A percentile compares a stretch with the other conserved stretches of the same genome.
Conservation (phyloP, 805 yeast species). For the Starmera pachycereana region DNA sequence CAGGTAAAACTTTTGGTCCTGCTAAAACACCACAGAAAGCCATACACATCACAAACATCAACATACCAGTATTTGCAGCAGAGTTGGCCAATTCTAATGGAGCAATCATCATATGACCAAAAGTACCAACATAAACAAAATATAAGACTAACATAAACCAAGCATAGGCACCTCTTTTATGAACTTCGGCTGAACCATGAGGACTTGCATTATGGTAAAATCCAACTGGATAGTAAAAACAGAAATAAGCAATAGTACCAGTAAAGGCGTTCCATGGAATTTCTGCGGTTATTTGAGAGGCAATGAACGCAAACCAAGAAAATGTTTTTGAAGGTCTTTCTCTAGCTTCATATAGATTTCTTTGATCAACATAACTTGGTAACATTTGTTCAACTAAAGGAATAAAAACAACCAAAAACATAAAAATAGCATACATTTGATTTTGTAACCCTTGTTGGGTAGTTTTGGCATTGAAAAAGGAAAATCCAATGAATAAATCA, state of each 20-base stretch:
- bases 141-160: conserved; percentile 32
- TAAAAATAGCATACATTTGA: conserved; percentile 51
- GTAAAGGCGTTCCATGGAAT: conserved; percentile 34
- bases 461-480: conserved; percentile 52
- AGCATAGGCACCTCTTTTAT: conserved; percentile 47
- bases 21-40: conserved; percentile 26
- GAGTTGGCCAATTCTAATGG: conserved; percentile 46
- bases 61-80: conserved; percentile 47
- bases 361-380: conserved; percentile 47
- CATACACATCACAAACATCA: conserved; percentile 48
- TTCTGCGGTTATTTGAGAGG: conserved; percentile 34
- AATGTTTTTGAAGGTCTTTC: conserved; percentile 67
- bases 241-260: conserved; percentile 33
- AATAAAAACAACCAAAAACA: conserved; percentile 40
- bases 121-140: conserved; percentile 42
- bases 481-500: conserved; percentile 56
- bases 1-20: conserved; percentile 40
- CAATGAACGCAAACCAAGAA: conserved; percentile 51
- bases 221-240: conserved; percentile 45
- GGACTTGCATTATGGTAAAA: conserved; percentile 50
- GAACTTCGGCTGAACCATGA: conserved; percentile 32
- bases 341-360: conserved; percentile 61
- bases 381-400: conserved; percentile 53
- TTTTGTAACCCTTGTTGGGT: conserved; percentile 57
- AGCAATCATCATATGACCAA: conserved; percentile 47